phyloP scores from a whole-genome alignment of 2,329 filamentous ascomycete species.

The Claviceps paspali region DNA sequence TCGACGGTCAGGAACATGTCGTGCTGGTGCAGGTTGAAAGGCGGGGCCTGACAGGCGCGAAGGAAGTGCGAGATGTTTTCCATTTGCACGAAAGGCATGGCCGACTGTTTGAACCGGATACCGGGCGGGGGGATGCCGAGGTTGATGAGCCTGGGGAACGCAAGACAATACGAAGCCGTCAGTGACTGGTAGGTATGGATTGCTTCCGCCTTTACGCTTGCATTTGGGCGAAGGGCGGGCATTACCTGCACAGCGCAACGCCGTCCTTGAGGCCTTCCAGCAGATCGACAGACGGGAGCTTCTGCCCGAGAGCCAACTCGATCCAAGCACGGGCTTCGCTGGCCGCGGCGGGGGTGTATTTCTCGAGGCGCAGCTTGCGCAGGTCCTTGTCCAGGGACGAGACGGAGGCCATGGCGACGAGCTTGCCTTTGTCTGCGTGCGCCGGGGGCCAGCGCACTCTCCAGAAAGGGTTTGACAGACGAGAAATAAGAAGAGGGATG shows the following conservation, averaged over 20 bases:
- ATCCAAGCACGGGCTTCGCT: constrained; percentile 80
- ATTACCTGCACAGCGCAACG: constrained; percentile 84
- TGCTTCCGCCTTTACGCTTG: too few relatives aligned
- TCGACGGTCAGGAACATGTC: constrained; percentile 96
- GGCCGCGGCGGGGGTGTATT: constrained; percentile 82
- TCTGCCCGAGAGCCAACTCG: constrained; percentile 62
- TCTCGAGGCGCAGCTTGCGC: constrained; percentile 79
- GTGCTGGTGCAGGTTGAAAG: constrained; percentile 78
- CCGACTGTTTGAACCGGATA: constrained; percentile 77
- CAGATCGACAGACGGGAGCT: constrained; percentile 57
- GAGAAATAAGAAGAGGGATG: too few relatives aligned
- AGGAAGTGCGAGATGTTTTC: constrained; percentile 98
- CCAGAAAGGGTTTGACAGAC: too few relatives aligned
- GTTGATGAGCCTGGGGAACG: constrained; percentile 58
- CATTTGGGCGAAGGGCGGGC: too few relatives aligned
- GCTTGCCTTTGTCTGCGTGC: too few relatives aligned
- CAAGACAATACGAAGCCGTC: neutral
- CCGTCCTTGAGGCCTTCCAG: constrained; percentile 82
- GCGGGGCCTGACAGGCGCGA: constrained; percentile 68
- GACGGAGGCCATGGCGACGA: constrained; percentile 66
- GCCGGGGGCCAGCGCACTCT: too few relatives aligned
- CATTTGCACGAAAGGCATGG: constrained; percentile 99
- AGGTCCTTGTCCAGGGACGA: constrained; percentile 89
- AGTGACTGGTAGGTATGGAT: too few relatives aligned
- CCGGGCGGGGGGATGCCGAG: constrained; percentile 60